phyloP scores from a whole-genome alignment of 257 asterid genomes.

The Nicotiana undulata region DNA sequence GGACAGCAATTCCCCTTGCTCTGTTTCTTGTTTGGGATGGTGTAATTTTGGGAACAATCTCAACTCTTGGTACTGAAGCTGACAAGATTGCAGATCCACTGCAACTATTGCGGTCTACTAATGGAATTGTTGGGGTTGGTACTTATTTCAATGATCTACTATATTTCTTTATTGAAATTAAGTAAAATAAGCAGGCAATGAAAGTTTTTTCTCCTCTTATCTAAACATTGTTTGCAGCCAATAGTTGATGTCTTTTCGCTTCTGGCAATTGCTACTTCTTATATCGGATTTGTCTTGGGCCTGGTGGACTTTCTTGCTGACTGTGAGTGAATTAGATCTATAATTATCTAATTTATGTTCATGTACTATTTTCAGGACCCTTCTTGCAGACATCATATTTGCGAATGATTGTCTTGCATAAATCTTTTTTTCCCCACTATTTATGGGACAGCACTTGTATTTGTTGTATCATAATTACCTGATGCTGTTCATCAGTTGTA shows the following conservation, averaged over 20 bases:
- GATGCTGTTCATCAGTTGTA: no score
- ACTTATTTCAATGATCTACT: not conserved
- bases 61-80: constrained; percentile 35
- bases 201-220: not conserved
- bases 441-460: not conserved
- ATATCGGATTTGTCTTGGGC: constrained; percentile 78
- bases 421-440: not conserved
- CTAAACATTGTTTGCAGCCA: constrained; percentile 44
- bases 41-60: constrained; percentile 75
- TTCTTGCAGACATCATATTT: not conserved
- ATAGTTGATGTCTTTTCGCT: constrained; percentile 77
- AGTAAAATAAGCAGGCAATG: not conserved
- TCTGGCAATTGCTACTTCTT: constrained; percentile 76
- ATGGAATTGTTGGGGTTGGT: constrained; percentile 75
- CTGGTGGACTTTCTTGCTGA: constrained; percentile 79
- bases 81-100: constrained; percentile 48
- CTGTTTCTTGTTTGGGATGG: constrained; percentile 88
- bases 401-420: not conserved
- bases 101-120: constrained; percentile 55
- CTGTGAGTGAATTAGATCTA: constrained; percentile 39
- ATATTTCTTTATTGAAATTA: not conserved
- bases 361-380: not conserved
- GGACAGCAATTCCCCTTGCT: constrained; percentile 79
- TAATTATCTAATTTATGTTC: not conserved
- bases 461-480: no score